Evolutionary conservation across 345 rosid genomes (phyloP).

Genomic region (Hirschfeldia incana): DNA sequence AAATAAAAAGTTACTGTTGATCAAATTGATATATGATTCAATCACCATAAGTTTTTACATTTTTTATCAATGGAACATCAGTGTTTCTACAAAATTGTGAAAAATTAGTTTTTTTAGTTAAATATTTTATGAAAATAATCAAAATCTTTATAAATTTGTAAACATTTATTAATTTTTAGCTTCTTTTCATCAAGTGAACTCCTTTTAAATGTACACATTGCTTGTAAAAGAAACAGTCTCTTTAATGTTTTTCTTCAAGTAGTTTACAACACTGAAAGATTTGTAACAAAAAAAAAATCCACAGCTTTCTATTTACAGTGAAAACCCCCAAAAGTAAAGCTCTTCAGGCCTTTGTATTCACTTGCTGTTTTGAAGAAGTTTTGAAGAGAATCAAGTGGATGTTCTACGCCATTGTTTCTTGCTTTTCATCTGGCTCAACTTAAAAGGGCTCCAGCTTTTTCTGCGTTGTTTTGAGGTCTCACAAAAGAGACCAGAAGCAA

Average conservation of each 20-base stretch:
- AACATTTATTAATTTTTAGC: no score
- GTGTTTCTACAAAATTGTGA: no score
- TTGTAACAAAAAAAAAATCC: constrained; percentile 7
- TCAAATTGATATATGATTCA: no score
- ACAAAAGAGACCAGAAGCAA: constrained; percentile 90
- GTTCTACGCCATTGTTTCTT: constrained; percentile 94
- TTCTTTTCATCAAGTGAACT: not conserved
- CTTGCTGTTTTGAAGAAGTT: not conserved
- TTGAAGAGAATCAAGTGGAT: constrained; percentile 45
- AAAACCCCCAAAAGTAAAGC: not conserved
- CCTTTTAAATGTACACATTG: not conserved
- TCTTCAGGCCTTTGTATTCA: constrained; percentile 16
- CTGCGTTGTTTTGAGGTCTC: constrained; percentile 84
- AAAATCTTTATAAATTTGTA: no score
- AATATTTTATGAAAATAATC: no score
- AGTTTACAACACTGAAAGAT: constrained; percentile 18
- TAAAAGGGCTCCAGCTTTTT: constrained; percentile 96
- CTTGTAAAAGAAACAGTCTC: constrained; percentile 1
- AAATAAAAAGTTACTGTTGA: no score
- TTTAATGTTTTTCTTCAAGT: constrained; percentile 8
- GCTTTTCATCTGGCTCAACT: constrained; percentile 72
- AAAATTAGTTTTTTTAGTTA: no score
- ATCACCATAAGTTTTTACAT: no score
- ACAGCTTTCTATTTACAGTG: constrained; percentile 32
- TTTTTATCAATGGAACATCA: no score